Conservation (phyloP, 2,329 filamentous ascomycete species). For the Huntiella omanensis region DNA sequence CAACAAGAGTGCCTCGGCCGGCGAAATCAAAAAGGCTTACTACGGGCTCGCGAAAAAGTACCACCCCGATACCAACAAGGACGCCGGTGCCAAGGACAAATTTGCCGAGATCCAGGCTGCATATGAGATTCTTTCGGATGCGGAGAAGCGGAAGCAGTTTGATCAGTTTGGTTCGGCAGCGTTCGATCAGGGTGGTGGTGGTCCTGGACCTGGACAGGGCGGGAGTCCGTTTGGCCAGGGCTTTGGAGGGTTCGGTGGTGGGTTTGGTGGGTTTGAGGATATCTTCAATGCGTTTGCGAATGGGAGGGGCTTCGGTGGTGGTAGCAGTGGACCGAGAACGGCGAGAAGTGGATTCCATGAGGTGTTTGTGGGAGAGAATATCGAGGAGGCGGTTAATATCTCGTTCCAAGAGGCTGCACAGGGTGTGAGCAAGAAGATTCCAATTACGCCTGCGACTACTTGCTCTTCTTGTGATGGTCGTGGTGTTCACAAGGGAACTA, state of each 20-base stretch:
- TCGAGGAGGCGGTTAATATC: conserved; percentile 83
- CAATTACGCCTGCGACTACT: conserved; percentile 59
- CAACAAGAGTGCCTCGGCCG: conserved; percentile 55
- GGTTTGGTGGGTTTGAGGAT: conserved; percentile 82
- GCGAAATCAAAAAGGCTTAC: conserved; percentile 96
- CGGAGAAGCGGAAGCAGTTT: conserved; percentile 81
- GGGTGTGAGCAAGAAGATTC: conserved; percentile 73
- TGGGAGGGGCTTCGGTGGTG: conserved; percentile 33
- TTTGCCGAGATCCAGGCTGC: conserved; percentile 85
- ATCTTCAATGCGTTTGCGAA: conserved; percentile 73
- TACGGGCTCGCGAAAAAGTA: conserved; percentile 95
- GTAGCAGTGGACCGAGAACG: conserved; percentile 21
- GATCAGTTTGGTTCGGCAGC: conserved; percentile 79
- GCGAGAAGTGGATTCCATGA: conserved; percentile 57
- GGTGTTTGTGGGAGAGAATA: conserved; percentile 81
- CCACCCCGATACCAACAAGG: conserved; percentile 96
- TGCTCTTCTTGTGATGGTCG: conserved; percentile 71
- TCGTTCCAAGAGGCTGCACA: conserved; percentile 94
- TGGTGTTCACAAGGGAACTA: conserved; percentile 65
- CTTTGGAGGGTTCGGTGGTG: conserved; percentile 53
- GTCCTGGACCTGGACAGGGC: conserved; percentile 23
- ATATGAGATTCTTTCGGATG: conserved; percentile 83
- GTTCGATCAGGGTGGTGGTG: conserved; percentile 58
- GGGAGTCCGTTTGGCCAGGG: conserved; percentile 43
- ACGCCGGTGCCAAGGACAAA: conserved; percentile 77